A percentile compares a stretch with the other conserved stretches of the same genome.
Evolutionary conservation across 2,329 filamentous ascomycete species (phyloP).

Genomic region (Paracorniculantispora psalliotae): DNA sequence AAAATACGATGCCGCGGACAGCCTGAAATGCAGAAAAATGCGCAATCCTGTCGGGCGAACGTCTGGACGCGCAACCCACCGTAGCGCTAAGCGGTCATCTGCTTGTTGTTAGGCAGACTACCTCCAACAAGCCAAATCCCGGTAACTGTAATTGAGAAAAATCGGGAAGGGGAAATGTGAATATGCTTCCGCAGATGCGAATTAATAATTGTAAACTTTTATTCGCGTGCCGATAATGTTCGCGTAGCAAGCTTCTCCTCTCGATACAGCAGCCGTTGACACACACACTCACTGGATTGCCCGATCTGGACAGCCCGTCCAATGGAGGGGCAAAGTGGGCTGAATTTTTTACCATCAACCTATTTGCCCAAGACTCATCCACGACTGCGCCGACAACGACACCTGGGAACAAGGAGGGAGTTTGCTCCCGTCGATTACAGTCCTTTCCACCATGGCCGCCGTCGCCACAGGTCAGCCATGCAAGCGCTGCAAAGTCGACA

Average conservation of each 20-base stretch:
- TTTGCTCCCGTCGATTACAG: too few relatives aligned
- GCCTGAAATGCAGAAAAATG: neutral
- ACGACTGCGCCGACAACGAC: neutral
- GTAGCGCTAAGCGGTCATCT: neutral
- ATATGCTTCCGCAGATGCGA: neutral
- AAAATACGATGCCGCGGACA: neutral
- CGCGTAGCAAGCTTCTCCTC: neutral
- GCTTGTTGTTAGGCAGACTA: neutral
- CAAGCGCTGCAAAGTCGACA: conserved; percentile 19
- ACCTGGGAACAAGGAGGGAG: too few relatives aligned
- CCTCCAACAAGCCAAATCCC: neutral
- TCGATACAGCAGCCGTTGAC: neutral
- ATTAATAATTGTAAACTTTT: too few relatives aligned
- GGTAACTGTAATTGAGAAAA: neutral
- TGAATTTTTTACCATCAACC: conserved; percentile 1
- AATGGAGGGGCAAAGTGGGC: conserved; percentile 12
- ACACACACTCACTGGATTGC: neutral
- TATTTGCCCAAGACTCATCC: neutral
- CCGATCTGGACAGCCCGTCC: conserved; percentile 5
- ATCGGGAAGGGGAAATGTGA: neutral
- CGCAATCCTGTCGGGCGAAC: too few relatives aligned
- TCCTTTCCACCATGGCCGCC: neutral
- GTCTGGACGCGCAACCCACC: neutral
- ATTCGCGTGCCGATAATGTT: neutral
- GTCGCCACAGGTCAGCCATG: conserved; percentile 12